Evolutionary conservation across 2,329 filamentous ascomycete species (phyloP), one percentile per base, ranked within the genome.

Genomic region (Aspergillus carbonarius): DNA sequence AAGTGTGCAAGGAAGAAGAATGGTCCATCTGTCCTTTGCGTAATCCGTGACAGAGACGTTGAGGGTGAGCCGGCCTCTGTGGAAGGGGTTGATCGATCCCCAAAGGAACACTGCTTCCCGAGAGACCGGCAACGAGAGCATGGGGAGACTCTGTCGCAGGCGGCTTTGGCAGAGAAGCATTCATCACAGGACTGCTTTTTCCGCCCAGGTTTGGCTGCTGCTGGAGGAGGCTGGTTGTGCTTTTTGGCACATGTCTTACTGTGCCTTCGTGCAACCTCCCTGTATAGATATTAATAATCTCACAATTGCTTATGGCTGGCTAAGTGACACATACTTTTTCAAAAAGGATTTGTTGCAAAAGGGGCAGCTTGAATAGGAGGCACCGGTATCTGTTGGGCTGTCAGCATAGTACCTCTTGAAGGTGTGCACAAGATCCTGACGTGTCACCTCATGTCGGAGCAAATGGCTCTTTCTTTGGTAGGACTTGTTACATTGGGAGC

Each of bases 1-100:
- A 72, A 71, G 42, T 68, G 69, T 0, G 60, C 61, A 17, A 72
- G 62, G 8, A 72, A 72, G n/a, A 63, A 68, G 18, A 71, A 72
- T 6, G 62, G 68, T 17, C 32, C 52, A 59, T 32, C 46, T 54
- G 2, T 52, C 39, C 32, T 58, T 61, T 5, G 55, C 10, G 12
- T 20, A 5, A 4, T 3, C 17, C 4, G 46, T 34, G 9, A 59
- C 17, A n/a, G 59, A n/a, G 50, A 51, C 13, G 60, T 52, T n/a
- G 59, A 54, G 15, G 50, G 35, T 7, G 64, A 60, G 9, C 37
- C 13, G 27, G 52, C 13, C 25, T 20, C 46, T 6, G 42, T 18
- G 9, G 64, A 59, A 35, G 25, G 32, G 5, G 20, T 39, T 25
- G 55, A 40, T 10, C 58, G 53, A 4, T 35, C 35, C 5, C 42